Conservation (phyloP, 2,329 filamentous ascomycete species). For the Septoria linicola region DNA sequence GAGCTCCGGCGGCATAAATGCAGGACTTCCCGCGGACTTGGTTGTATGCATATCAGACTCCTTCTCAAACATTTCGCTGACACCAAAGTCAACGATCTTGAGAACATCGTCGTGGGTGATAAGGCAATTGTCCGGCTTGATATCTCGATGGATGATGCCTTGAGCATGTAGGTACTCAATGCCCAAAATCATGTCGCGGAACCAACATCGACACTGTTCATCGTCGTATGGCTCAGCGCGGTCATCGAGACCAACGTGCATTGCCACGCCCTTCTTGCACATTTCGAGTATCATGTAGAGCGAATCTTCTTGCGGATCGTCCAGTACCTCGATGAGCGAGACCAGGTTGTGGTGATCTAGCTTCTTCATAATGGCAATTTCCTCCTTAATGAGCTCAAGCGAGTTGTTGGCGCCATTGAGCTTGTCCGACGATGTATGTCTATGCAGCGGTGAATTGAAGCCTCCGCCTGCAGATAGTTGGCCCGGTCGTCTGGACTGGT, state of each 20-base stretch:
- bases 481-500: slow-evolving; percentile 54
- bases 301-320: slow-evolving; percentile 93
- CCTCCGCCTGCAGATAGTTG: slow-evolving; percentile 52
- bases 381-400: slow-evolving; percentile 84
- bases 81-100: slow-evolving; percentile 98
- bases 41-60: slow-evolving; percentile 81
- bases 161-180: slow-evolving; percentile 96
- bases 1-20: slow-evolving; percentile 89
- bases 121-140: slow-evolving; percentile 95
- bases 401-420: slow-evolving; percentile 63
- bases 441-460: slow-evolving; percentile 64
- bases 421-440: slow-evolving; percentile 54
- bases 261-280: slow-evolving; percentile 96
- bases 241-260: slow-evolving; percentile 90
- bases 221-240: slow-evolving; percentile 76
- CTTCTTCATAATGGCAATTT: slow-evolving; percentile 99
- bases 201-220: slow-evolving; percentile 84
- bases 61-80: slow-evolving; percentile 97
- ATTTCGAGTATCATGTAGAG: slow-evolving; percentile 99
- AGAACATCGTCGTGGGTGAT: slow-evolving; percentile 88
- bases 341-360: slow-evolving; percentile 94
- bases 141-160: slow-evolving; percentile 91
- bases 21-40: slow-evolving; percentile 91
- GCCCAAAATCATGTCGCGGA: slow-evolving; percentile 88
- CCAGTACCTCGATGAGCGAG: slow-evolving; percentile 85